Evolutionary conservation across 345 rosid genomes (phyloP), one percentile per base, ranked within the genome.

Genomic region (Pistacia integerrima): DNA sequence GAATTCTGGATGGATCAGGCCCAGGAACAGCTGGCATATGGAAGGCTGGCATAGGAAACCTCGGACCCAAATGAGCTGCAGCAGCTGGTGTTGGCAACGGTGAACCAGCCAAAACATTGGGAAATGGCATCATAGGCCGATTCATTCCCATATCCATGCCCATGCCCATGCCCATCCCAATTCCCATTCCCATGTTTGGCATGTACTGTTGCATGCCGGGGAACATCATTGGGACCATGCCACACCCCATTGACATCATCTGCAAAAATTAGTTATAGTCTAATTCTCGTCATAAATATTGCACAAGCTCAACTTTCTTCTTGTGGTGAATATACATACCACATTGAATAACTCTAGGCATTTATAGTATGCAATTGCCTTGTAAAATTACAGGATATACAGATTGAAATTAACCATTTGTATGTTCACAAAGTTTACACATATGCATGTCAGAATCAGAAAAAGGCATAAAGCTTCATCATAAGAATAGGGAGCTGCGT

Each of bases 181-280:
- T 82, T 14, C 89, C 92, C 90, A 92, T 87, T 8, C 92, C 89
- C 90, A 89, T 84, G 69, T 88, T 76, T 75, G 92, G 83, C 84
- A 87, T 85, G 80, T 80, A 85, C 58, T 87, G 89, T 79, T 86
- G 93, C 79, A 89, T 80, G 2, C 94, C 89, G 0, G 94, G 88
- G 79, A 82, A 93, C 91, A 88, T 89, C 94, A 89, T 88, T 0
- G 94, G 94, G 56, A 87, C 88, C 88, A 91, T 80, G 75, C 98
- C 82, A 62, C 94, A 90, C 82, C 97, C 93, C 94, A 91, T 87
- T 79, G 97, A 93, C 97, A 93, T 93, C 89, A 90, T 87, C 96
- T 93, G 85, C 78, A 78, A 75, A 70, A 65, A 70, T 62, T 75
- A 22, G 64, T 56, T 64, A 69, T 65, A 79, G 78, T 74, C 57